These are phyloP conservation scores for Botrytis byssoidea DNA, from an alignment of 2,329 filamentous ascomycete genomes.

Conservation along the genomic window DNA sequence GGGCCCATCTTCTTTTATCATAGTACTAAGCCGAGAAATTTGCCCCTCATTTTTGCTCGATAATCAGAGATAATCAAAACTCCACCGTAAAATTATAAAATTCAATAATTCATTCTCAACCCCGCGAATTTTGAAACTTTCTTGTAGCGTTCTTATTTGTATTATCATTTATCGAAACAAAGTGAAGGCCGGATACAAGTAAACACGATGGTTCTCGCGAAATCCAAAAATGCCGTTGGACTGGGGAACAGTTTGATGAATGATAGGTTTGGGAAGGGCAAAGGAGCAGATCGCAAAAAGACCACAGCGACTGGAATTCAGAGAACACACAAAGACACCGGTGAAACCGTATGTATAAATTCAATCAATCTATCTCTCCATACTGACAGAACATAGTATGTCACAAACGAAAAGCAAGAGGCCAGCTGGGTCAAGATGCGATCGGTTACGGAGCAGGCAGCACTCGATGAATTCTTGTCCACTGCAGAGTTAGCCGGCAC, in stretches of 20 bases:
- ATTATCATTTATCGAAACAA: neutral
- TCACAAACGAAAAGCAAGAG: conserved; percentile 87
- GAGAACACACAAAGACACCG: conserved; percentile 74
- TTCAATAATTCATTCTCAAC: conserved; percentile 6
- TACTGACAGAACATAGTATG: conserved; percentile 57
- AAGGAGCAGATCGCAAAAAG: conserved; percentile 78
- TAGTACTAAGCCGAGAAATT: conserved; percentile 17
- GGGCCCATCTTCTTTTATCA: conserved; percentile 23
- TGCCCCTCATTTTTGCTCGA: conserved; percentile 27
- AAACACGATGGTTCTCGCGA: conserved; percentile 68
- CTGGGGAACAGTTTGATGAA: conserved; percentile 99
- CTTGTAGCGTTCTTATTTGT: neutral
- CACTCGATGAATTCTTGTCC: conserved; percentile 92
- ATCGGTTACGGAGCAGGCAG: conserved; percentile 94
- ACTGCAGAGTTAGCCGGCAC: conserved; percentile 97
- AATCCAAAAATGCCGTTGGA: conserved; percentile 92
- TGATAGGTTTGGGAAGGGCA: conserved; percentile 93
- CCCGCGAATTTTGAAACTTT: neutral
- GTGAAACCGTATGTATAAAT: conserved; percentile 60
- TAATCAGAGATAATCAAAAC: conserved; percentile 28
- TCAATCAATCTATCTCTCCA: neutral
- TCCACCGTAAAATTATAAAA: conserved; percentile 38
- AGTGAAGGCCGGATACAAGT: neutral
- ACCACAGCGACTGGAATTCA: conserved; percentile 52
- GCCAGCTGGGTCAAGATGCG: conserved; percentile 99